Conservation (phyloP, 2,329 filamentous ascomycete species). For the Aspergillus persii region DNA sequence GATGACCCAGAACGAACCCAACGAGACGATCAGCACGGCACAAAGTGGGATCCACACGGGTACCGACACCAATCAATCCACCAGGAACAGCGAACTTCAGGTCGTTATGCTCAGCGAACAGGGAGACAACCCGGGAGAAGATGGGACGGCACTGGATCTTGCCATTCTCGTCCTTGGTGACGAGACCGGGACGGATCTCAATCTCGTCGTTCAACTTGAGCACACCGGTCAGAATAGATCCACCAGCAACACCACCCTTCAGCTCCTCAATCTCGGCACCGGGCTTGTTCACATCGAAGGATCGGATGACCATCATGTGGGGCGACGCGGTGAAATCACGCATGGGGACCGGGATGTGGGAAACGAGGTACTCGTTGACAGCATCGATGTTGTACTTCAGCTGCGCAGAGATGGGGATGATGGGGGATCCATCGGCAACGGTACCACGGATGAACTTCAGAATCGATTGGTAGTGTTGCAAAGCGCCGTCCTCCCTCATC, state of each 20-base stretch:
- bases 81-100: constrained; percentile 97
- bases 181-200: constrained; percentile 97
- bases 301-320: constrained; percentile 99
- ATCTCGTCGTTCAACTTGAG: constrained; percentile 97
- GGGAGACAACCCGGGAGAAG: constrained; percentile 88
- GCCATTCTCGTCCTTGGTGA: constrained; percentile 89
- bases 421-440: constrained; percentile 88
- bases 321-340: constrained; percentile 89
- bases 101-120: constrained; percentile 97
- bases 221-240: constrained; percentile 92
- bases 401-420: constrained; percentile 96
- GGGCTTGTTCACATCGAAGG: constrained; percentile 99
- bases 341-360: constrained; percentile 86
- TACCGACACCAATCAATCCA: constrained; percentile 97
- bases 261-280: constrained; percentile 98
- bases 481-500: constrained; percentile 92
- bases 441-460: constrained; percentile 98
- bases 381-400: constrained; percentile 99
- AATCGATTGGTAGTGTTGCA: constrained; percentile 94
- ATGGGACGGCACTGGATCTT: constrained; percentile 96
- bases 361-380: constrained; percentile 93
- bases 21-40: constrained; percentile 99
- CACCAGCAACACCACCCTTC: constrained; percentile 97
- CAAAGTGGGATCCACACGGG: constrained; percentile 92
- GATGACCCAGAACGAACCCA: constrained; percentile 93